These are phyloP conservation scores for Pisolithus thermaeus DNA, from an alignment of 1,284 basidiomycete genomes.

Conservation along the genomic window DNA sequence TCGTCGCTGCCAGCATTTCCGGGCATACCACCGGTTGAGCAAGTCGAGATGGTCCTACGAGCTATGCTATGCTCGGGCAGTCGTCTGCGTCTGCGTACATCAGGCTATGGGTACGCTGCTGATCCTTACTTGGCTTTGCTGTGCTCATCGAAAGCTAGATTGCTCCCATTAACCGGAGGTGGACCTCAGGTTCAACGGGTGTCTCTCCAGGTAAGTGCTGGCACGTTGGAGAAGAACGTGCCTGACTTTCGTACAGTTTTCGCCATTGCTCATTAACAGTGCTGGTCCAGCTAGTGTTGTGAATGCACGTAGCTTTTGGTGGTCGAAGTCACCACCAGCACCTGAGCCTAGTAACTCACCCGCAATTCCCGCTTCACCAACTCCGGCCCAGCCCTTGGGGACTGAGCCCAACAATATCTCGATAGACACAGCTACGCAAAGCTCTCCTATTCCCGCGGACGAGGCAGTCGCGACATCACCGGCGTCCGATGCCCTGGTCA, in stretches of 20 bases:
- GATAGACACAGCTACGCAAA: background rate
- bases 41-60: constrained; percentile 15
- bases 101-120: constrained; percentile 17
- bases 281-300: constrained; percentile 6
- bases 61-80: constrained; percentile 16
- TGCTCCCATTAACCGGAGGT: constrained; percentile 8
- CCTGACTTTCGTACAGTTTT: constrained; percentile 9
- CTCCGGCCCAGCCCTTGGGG: background rate
- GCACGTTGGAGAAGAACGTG: background rate
- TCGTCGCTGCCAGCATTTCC: constrained; percentile 1
- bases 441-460: background rate
- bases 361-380: background rate
- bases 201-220: constrained; percentile 20
- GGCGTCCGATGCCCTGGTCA: constrained; percentile 1
- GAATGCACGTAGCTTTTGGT: constrained; percentile 27
- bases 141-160: constrained; percentile 12
- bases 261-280: constrained; percentile 2
- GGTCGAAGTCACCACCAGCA: constrained; percentile 22
- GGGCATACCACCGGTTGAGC: background rate
- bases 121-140: background rate
- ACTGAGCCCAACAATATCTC: background rate
- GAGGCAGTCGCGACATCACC: background rate
- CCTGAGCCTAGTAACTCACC: background rate
- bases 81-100: constrained; percentile 22
- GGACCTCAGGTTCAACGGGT: constrained; percentile 9